phyloP scores from a whole-genome alignment of 768 basidiomycete genomes.

The Pseudohyphozyma bogoriensis region DNA sequence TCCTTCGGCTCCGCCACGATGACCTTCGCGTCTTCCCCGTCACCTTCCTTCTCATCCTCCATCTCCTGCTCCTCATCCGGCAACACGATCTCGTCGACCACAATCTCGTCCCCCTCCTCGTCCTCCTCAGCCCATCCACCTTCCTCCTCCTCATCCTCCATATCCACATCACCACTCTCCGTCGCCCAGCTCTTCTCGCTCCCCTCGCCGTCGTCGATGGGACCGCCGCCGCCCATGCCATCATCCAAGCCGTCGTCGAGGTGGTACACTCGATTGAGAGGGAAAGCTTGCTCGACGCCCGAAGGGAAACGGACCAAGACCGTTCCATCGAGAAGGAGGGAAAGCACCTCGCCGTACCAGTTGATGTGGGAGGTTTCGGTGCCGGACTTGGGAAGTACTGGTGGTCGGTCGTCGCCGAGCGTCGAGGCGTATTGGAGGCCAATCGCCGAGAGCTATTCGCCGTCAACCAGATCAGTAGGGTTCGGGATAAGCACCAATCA shows the following conservation, averaged over 20 bases:
- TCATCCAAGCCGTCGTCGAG: constrained; percentile 74
- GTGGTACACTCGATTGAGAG: constrained; percentile 59
- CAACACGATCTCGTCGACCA: constrained; percentile 1
- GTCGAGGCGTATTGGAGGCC: constrained; percentile 14
- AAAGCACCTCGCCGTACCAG: constrained; percentile 82
- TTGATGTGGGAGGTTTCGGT: constrained; percentile 37
- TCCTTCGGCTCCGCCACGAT: constrained; percentile 17
- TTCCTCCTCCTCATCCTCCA: not conserved
- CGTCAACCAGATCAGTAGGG: constrained; percentile 42
- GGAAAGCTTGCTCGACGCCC: constrained; percentile 45
- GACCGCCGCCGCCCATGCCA: constrained; percentile 47
- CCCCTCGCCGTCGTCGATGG: constrained; percentile 14
- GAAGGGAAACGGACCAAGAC: constrained; percentile 42
- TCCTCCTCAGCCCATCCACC: not conserved
- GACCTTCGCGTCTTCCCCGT: not conserved
- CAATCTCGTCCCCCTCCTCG: not conserved
- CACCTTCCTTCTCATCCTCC: constrained; percentile 4
- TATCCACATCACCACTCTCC: constrained; percentile 6
- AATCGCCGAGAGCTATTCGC: constrained; percentile 37
- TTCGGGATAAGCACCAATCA: not conserved
- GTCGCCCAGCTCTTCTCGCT: constrained; percentile 27
- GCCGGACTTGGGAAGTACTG: not conserved
- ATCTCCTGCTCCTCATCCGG: not conserved
- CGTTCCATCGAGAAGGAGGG: constrained; percentile 47
- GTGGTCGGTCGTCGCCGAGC: constrained; percentile 1